These are phyloP conservation scores for Angophora floribunda DNA, from an alignment of 345 rosid genomes.

Conservation along the genomic window DNA sequence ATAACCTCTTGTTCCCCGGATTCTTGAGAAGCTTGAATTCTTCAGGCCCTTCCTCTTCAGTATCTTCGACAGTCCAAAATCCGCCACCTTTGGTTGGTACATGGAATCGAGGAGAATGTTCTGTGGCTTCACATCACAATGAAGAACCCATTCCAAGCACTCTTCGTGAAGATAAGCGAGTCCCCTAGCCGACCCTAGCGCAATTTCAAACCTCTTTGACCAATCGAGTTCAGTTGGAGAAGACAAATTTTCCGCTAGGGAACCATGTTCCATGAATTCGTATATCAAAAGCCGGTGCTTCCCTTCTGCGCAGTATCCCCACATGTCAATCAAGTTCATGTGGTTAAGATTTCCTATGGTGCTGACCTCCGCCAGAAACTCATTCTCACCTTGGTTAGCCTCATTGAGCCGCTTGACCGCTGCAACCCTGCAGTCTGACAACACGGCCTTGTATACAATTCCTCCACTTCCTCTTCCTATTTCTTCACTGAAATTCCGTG, in stretches of 20 bases:
- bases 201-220: slow-evolving; percentile 5
- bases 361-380: slow-evolving; percentile 14
- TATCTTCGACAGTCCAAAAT: slow-evolving; percentile 13
- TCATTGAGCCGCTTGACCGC: background rate
- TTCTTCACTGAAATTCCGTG: background rate
- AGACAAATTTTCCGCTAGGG: background rate
- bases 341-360: slow-evolving; percentile 17
- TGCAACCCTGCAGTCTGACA: background rate
- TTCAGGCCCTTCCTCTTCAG: background rate
- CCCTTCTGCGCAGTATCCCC: slow-evolving; percentile 14
- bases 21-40: background rate
- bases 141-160: slow-evolving; percentile 25
- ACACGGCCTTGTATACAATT: background rate
- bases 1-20: slow-evolving; percentile 19
- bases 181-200: background rate
- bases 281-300: slow-evolving; percentile 12
- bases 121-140: slow-evolving; percentile 19
- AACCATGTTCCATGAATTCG: slow-evolving; percentile 4
- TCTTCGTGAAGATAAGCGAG: slow-evolving; percentile 5
- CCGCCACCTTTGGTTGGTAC: slow-evolving; percentile 7
- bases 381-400: slow-evolving; percentile 2
- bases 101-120: slow-evolving; percentile 9
- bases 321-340: slow-evolving; percentile 8
- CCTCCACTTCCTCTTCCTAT: background rate
- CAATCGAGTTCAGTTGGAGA: slow-evolving; percentile 1